Evolutionary conservation across 2,329 filamentous ascomycete species (phyloP).

Genomic region (Cercospora brassicicola): DNA sequence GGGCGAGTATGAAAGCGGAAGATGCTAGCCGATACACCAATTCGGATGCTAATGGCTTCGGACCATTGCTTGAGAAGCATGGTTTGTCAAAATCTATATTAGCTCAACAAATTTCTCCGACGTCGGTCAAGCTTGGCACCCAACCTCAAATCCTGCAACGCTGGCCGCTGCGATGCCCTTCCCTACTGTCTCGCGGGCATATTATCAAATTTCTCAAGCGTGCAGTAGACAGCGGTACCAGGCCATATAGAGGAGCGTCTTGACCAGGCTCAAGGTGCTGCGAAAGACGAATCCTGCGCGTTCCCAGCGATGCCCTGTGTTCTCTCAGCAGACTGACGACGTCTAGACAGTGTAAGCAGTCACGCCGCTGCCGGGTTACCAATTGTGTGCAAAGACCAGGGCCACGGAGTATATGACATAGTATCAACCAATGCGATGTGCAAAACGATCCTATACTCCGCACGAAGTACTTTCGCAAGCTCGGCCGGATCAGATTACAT

Average conservation of each 20-base stretch:
- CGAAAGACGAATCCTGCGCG: background rate
- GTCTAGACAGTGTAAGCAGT: background rate
- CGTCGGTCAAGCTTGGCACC: background rate
- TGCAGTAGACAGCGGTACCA: background rate
- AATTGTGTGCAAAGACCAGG: too few relatives aligned
- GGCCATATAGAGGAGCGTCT: background rate
- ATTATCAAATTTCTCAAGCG: background rate
- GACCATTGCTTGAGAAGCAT: background rate
- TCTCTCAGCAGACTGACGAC: background rate
- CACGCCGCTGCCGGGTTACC: too few relatives aligned
- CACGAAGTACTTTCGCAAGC: background rate
- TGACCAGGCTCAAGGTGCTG: background rate
- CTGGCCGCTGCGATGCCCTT: too few relatives aligned
- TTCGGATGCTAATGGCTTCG: background rate
- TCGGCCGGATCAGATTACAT: background rate
- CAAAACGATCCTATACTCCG: too few relatives aligned
- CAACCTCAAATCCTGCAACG: background rate
- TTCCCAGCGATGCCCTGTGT: background rate
- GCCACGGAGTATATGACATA: too few relatives aligned
- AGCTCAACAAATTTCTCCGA: background rate
- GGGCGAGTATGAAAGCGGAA: background rate
- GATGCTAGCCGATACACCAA: constrained; percentile 2
- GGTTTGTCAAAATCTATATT: background rate
- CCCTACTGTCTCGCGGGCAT: background rate
- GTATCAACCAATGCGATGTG: too few relatives aligned